These are phyloP conservation scores for Ganoderma lingzhi DNA, from an alignment of 1,284 basidiomycete species.

Conservation along the genomic window DNA sequence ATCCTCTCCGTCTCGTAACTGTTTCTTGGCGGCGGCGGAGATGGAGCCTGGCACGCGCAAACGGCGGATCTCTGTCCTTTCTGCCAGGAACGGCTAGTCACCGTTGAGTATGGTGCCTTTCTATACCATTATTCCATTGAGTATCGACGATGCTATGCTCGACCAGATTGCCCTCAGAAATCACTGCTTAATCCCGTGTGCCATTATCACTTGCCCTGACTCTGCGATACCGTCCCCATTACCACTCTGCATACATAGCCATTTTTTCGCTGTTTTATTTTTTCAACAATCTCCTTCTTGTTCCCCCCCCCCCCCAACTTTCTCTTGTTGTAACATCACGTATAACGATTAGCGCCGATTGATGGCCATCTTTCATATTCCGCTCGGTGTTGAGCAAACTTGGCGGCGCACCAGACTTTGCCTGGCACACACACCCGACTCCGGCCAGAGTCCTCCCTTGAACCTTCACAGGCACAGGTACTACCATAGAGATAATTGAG, in stretches of 20 bases:
- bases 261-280: background rate
- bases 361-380: too few species aligned
- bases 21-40: background rate
- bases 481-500: too few species aligned
- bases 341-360: background rate
- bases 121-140: background rate
- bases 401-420: too few species aligned
- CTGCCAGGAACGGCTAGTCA: constrained; percentile 17
- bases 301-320: background rate
- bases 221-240: background rate
- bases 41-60: constrained; percentile 20
- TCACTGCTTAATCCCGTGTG: background rate
- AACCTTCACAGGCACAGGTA: too few species aligned
- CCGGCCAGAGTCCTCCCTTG: too few species aligned
- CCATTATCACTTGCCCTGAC: background rate
- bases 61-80: constrained; percentile 27
- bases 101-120: too few species aligned
- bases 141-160: background rate
- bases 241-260: background rate
- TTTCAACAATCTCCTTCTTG: background rate
- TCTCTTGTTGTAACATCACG: background rate
- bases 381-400: too few species aligned
- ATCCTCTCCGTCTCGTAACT: constrained; percentile 9
- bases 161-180: background rate
- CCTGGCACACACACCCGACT: too few species aligned